Evolutionary conservation across 176 grass and related monocot species (phyloP), one percentile per base, ranked within the genome.

Genomic region (Triticum urartu): DNA sequence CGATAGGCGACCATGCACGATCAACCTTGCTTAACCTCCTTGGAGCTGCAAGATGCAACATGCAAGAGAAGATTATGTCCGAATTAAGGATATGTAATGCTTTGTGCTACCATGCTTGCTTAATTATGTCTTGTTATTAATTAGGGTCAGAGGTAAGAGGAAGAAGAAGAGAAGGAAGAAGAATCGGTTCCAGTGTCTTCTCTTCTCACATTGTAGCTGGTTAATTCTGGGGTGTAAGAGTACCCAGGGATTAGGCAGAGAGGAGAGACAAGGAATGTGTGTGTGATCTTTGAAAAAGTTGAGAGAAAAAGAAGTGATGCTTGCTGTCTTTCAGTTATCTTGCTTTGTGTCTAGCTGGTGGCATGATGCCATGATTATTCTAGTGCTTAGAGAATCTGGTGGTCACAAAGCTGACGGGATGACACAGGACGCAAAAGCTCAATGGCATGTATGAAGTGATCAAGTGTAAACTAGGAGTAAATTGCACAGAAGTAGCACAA

Each of bases 301-400:
- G 11, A 81, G 40, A 85, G 61, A 50, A 82, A 80, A 8, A 81
- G 81, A 56, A 45, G 84, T 64, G 70, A 85, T 88, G 82, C 72
- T 42, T 85, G 63, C 42, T 81, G 50, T 88, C 38, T 91, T 56
- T 81, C 52, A 86, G 63, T 91, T 88, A 85, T 82, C 71, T 72
- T 82, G 64, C 82, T 88, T 85, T 88, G 34, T 78, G 82, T 63
- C 77, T 77, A 35, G 45, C 25, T 76, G 25, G 20, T 72, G 42
- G 64, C 63, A 85, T 85, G 71, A 39, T 77, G 40, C 40, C 77
- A 58, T 85, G n/a, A 81, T 85, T 26, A 82, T 64, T 39, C 32
- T 25, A 60, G 24, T 63, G 81, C 52, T 71, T 85, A 11, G 77
- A 68, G 76, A 81, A 54, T 63, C 85, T 64, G 89, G 64, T 81